Percentiles rank a stretch among this genome's conserved stretches.
Evolutionary conservation across 1,139 yeast species (phyloP).

Genomic region (Kodamaea alishanica): DNA sequence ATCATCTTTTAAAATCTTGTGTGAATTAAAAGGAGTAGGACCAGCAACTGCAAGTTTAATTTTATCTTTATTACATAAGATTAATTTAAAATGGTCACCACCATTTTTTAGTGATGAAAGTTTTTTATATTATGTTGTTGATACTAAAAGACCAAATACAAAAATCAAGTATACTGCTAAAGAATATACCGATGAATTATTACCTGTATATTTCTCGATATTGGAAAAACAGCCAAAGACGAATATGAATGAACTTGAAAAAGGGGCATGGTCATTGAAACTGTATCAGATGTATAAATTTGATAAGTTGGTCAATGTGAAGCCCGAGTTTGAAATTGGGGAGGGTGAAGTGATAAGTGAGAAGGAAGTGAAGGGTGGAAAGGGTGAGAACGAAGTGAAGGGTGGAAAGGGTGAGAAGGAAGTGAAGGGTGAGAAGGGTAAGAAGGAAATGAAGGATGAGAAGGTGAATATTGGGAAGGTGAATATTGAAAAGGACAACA

Average conservation of each 20-base stretch:
- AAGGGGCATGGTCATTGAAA: conserved; percentile 41
- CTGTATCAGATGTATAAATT: conserved; percentile 23
- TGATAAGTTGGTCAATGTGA: conserved; percentile 25
- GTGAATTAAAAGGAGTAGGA: conserved; percentile 45
- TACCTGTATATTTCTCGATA: conserved; percentile 24
- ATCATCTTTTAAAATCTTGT: conserved; percentile 25
- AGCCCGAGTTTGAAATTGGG: conserved; percentile 17
- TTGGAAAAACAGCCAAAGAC: conserved; percentile 7
- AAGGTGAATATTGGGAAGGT: no score
- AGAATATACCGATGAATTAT: conserved; percentile 38
- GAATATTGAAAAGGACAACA: no score
- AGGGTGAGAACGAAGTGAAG: not conserved
- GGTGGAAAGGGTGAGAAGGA: conserved; percentile 1
- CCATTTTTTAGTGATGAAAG: conserved; percentile 52
- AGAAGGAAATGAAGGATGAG: conserved; percentile 5
- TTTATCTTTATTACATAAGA: conserved; percentile 27
- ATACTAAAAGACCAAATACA: conserved; percentile 24
- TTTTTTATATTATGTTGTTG: conserved; percentile 35
- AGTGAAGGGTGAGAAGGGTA: conserved; percentile 1
- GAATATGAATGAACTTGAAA: conserved; percentile 25
- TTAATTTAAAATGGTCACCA: conserved; percentile 27
- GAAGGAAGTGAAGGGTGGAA: not conserved
- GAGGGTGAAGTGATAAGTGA: conserved; percentile 1
- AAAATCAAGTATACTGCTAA: conserved; percentile 41
- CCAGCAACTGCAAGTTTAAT: conserved; percentile 50